Evolutionary conservation across 208 protist species (phyloP).

Genomic region (Plasmodiophora brassicae): DNA sequence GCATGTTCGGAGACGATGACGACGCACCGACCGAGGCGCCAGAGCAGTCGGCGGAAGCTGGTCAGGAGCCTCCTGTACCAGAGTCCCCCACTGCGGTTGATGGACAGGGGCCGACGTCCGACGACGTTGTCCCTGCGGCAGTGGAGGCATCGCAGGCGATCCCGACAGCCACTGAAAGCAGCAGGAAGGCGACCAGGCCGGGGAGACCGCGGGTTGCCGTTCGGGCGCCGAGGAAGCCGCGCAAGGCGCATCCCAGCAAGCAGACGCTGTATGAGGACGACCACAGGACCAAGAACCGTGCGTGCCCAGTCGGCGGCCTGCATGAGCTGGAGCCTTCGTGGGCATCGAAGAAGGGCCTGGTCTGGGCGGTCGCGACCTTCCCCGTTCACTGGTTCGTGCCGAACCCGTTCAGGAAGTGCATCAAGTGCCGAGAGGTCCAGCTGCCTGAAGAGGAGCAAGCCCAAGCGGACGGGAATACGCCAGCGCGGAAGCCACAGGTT

Average conservation of each 20-base stretch:
- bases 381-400: background rate
- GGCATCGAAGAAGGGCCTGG: background rate
- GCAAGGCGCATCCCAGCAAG: background rate
- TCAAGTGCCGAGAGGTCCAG: background rate
- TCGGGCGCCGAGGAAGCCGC: background rate
- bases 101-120: background rate
- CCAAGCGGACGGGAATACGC: no score
- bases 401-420: slow-evolving; percentile 22
- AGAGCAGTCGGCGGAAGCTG: background rate
- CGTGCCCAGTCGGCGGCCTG: background rate
- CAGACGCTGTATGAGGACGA: background rate
- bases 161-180: background rate
- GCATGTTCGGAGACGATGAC: background rate
- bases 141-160: background rate
- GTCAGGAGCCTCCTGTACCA: background rate
- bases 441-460: no score
- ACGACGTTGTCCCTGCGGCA: background rate
- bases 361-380: background rate
- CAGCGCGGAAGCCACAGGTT: no score
- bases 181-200: background rate
- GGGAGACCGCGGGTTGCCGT: background rate
- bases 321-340: background rate
- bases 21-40: background rate
- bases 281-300: background rate
- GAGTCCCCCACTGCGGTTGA: background rate